Conservation (phyloP, 2,329 filamentous ascomycete genomes). For the Epichloe gansuensis region DNA sequence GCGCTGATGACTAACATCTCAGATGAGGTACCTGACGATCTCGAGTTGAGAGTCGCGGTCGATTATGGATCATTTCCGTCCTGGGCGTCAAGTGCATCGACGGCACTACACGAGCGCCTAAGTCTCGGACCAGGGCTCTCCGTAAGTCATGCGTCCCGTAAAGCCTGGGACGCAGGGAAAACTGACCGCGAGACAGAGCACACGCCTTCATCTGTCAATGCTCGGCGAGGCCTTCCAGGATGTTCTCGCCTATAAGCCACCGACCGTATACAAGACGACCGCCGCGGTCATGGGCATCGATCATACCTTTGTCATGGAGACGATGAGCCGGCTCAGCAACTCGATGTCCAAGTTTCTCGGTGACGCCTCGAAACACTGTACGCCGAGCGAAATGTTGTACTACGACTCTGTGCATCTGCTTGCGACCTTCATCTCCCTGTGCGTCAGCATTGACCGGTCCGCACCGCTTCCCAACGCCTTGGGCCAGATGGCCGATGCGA, state of each 20-base stretch:
- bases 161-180: not conserved
- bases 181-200: constrained; percentile 25
- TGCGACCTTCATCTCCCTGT: constrained; percentile 20
- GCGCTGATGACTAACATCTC: too few relatives aligned
- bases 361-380: constrained; percentile 20
- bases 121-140: constrained; percentile 38
- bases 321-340: constrained; percentile 28
- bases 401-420: constrained; percentile 31
- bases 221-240: constrained; percentile 40
- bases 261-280: constrained; percentile 37
- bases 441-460: constrained; percentile 13
- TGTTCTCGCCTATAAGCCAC: constrained; percentile 33
- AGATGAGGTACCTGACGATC: constrained; percentile 30
- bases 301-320: constrained; percentile 30
- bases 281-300: constrained; percentile 27
- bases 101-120: constrained; percentile 30
- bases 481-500: constrained; percentile 14
- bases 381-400: constrained; percentile 29
- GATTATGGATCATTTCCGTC: constrained; percentile 41
- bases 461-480: constrained; percentile 13
- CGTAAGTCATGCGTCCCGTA: constrained; percentile 22
- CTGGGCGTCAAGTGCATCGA: constrained; percentile 25
- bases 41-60: constrained; percentile 28
- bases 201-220: constrained; percentile 35
- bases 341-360: constrained; percentile 28